Evolutionary conservation across 1,284 basidiomycete species (phyloP).

Genomic region (Ganoderma multipileum): DNA sequence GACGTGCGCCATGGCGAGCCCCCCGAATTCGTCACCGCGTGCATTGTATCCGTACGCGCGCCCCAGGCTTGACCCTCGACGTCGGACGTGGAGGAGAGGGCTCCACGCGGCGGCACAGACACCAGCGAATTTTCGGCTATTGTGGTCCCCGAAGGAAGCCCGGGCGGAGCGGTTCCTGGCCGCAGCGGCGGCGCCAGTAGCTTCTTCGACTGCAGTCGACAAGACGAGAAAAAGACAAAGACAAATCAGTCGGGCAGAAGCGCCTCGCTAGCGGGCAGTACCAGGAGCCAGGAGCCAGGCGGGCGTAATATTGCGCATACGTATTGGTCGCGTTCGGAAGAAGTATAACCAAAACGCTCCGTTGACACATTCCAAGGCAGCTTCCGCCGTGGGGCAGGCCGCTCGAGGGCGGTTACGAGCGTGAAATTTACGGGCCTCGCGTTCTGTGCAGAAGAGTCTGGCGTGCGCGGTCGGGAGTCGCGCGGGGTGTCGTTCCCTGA

Average conservation of each 20-base stretch:
- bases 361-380: conserved; percentile 5
- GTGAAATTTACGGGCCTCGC: not conserved
- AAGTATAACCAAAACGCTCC: conserved; percentile 1
- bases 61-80: conserved; percentile 1
- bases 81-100: not conserved
- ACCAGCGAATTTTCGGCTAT: conserved; percentile 13
- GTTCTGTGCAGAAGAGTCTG: not conserved
- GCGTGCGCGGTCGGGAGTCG: conserved; percentile 1
- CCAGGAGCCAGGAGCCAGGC: not conserved
- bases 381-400: not conserved
- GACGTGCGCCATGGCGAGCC: not conserved
- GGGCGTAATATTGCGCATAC: not conserved
- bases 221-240: conserved; percentile 11
- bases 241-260: conserved; percentile 4
- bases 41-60: not conserved
- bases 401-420: conserved; percentile 13
- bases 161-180: conserved; percentile 26
- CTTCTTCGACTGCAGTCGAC: conserved; percentile 14
- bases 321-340: conserved; percentile 7
- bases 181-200: conserved; percentile 10
- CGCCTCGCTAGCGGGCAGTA: not conserved
- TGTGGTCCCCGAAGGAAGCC: conserved; percentile 11
- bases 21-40: not conserved
- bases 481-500: conserved; percentile 2
- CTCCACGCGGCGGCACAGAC: conserved; percentile 9